Percentiles rank a stretch among this genome's conserved stretches.
Conservation (phyloP, 2,329 filamentous ascomycete genomes). For the Westerdykella ornata region DNA sequence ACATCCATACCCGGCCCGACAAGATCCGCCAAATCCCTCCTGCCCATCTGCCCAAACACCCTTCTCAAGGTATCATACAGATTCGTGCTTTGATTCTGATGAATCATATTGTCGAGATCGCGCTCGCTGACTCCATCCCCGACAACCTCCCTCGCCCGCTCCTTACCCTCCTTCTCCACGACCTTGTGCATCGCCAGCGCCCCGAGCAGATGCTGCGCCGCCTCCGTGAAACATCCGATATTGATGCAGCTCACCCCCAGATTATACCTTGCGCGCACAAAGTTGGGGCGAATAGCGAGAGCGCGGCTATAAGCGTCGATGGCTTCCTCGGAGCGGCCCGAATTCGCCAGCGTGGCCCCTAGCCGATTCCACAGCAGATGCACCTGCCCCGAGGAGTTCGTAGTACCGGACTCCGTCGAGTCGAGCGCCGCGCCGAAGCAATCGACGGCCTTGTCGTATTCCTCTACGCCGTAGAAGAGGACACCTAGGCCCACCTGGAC, state of each 20-base stretch:
- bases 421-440: slow-evolving; percentile 92
- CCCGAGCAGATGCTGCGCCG: slow-evolving; percentile 84
- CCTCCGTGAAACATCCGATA: slow-evolving; percentile 89
- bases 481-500: slow-evolving; percentile 96
- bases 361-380: slow-evolving; percentile 97
- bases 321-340: slow-evolving; percentile 85
- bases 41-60: slow-evolving; percentile 94
- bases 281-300: slow-evolving; percentile 83
- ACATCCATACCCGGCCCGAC: slow-evolving; percentile 88
- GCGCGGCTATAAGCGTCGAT: slow-evolving; percentile 96
- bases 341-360: slow-evolving; percentile 92
- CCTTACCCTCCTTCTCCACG: slow-evolving; percentile 76
- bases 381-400: slow-evolving; percentile 77
- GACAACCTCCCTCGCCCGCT: slow-evolving; percentile 76
- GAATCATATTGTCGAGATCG: slow-evolving; percentile 77
- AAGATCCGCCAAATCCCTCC: slow-evolving; percentile 78
- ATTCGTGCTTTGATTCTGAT: slow-evolving; percentile 94
- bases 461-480: slow-evolving; percentile 94
- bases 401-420: slow-evolving; percentile 72
- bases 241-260: slow-evolving; percentile 95
- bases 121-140: slow-evolving; percentile 56
- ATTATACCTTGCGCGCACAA: slow-evolving; percentile 94
- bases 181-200: slow-evolving; percentile 94
- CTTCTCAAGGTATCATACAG: slow-evolving; percentile 88
- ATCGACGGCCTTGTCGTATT: slow-evolving; percentile 97